Percentiles rank a stretch among this genome's conserved stretches.
Conservation (phyloP, 2,329 filamentous ascomycete species). For the Xylaria sp. region DNA sequence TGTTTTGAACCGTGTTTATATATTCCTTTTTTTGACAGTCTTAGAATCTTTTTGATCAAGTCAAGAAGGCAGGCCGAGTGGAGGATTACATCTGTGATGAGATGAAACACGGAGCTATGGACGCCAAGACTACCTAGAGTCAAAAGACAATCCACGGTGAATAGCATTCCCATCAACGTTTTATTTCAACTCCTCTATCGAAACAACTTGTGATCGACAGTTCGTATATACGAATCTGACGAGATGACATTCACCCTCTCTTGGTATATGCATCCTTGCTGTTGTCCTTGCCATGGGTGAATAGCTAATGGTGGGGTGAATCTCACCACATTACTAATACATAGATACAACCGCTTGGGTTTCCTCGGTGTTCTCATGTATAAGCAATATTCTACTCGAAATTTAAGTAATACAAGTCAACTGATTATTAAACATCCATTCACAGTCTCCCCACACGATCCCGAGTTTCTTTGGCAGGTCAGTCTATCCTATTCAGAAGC, state of each 20-base stretch:
- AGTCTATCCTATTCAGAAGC: background rate
- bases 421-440: background rate
- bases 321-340: background rate
- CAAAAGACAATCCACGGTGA: background rate
- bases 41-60: background rate
- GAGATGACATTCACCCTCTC: background rate
- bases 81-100: background rate
- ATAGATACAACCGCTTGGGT: background rate
- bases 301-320: background rate
- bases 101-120: conserved; percentile 30
- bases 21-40: no score
- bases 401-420: background rate
- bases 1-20: no score
- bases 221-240: background rate
- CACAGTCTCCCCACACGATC: background rate
- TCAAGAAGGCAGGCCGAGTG: background rate
- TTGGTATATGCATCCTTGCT: background rate
- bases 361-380: background rate
- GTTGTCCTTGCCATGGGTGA: background rate
- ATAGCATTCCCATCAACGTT: background rate
- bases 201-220: background rate
- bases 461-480: background rate
- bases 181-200: background rate
- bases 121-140: background rate
- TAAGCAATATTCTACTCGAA: background rate